Evolutionary conservation across 805 yeast species (phyloP), one percentile per base, ranked within the genome.

Genomic region (Candida bentonensis): DNA sequence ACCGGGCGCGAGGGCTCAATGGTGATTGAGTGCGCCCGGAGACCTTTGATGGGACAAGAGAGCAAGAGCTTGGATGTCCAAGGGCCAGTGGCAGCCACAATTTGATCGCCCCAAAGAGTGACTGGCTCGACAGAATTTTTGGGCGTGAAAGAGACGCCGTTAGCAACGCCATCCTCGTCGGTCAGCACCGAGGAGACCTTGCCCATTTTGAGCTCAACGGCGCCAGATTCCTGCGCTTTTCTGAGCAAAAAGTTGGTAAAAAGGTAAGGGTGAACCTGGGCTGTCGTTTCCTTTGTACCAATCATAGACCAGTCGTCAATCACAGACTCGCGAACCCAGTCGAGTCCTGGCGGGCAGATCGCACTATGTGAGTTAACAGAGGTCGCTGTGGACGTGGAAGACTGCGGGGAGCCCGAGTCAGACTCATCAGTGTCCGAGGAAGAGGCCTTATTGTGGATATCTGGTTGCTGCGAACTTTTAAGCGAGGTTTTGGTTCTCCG

Each of bases 261-360:
- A 57, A 81, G 81, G 64, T 82, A 86, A 2, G 98, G 97, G 59
- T 89, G 96, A 3, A 92, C 95, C 63, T 92, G 97, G 0, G 96
- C 97, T 1, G 96, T 89, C 13, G 94, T 78, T 48, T 81, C 88
- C 23, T 75, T 72, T 21, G 83, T 89, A 23, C 97, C 96, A 42
- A 89, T 63, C 5, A 76, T 72, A 1, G 88, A 77, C 79, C 94
- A 86, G 45, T 73, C 79, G 46, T 70, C 72, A 4, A 89, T 78
- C 22, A 80, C 58, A 3, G 73, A 69, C 27, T 73, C 69, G 42
- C 75, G 70, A 51, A 87, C 76, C 96, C 96, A 88, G 51, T 77
- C 77, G 43, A 87, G 68, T 48, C 78, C 82, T 7, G 42, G 39
- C 13, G 59, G 96, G 95, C 39, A 78, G 55, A 33, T 41, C 21